Evolutionary conservation across 768 basidiomycete genomes (phyloP).

Genomic region (Calocybe gangraenosa): DNA sequence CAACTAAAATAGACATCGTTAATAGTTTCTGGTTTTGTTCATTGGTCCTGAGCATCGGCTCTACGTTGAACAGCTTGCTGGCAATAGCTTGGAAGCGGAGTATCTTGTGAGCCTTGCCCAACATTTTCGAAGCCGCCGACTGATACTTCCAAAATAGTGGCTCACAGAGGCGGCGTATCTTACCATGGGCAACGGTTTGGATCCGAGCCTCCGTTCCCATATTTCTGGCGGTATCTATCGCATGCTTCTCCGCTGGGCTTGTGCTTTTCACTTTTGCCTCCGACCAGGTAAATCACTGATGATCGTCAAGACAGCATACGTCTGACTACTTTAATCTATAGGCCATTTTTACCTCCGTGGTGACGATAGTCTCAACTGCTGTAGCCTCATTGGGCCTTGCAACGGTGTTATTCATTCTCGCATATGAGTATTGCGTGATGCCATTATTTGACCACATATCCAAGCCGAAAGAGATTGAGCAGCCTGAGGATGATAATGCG

Average conservation of each 20-base stretch:
- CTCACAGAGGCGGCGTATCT: constrained; percentile 4
- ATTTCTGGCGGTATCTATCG: constrained; percentile 11
- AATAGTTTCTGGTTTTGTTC: constrained; percentile 20
- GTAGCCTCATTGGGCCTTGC: constrained; percentile 9
- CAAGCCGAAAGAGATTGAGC: too few relatives aligned
- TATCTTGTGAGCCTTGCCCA: constrained; percentile 11
- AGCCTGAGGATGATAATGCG: too few relatives aligned
- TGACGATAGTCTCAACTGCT: constrained; percentile 6
- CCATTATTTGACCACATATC: background rate
- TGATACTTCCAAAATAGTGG: constrained; percentile 1
- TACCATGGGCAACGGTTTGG: constrained; percentile 7
- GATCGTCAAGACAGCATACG: background rate
- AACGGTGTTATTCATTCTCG: constrained; percentile 1
- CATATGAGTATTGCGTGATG: background rate
- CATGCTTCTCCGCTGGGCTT: constrained; percentile 8
- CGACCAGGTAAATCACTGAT: background rate
- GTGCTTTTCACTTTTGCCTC: constrained; percentile 8
- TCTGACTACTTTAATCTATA: background rate
- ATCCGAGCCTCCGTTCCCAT: constrained; percentile 11
- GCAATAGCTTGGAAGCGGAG: constrained; percentile 8
- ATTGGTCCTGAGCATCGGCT: constrained; percentile 18
- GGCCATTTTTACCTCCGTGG: constrained; percentile 1
- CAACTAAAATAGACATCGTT: background rate
- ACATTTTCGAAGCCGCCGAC: background rate
- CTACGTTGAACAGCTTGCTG: constrained; percentile 18